Conservation (phyloP, 306 rosid species). For the Rosa chinensis region DNA sequence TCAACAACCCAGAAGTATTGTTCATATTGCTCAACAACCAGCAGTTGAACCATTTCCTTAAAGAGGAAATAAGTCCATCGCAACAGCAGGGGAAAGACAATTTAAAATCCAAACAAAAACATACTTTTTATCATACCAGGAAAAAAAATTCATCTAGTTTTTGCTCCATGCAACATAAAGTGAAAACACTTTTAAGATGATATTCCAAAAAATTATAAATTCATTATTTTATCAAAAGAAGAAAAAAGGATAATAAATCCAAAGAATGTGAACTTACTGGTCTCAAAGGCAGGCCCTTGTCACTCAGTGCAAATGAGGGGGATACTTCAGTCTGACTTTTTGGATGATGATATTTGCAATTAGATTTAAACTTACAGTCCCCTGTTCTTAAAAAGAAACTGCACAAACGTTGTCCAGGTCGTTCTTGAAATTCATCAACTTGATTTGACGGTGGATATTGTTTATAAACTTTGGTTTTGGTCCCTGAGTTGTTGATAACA, state of each 20-base stretch:
- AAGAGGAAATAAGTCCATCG: not conserved
- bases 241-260: not conserved
- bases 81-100: not conserved
- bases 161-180: not conserved
- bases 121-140: not conserved
- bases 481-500: constrained; percentile 50
- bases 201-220: not conserved
- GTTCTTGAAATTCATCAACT: constrained; percentile 71
- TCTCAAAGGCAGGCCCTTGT: constrained; percentile 93
- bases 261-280: constrained; percentile 59
- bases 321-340: constrained; percentile 49
- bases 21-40: too few species aligned
- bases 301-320: constrained; percentile 59
- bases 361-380: constrained; percentile 74
- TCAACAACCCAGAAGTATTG: too few species aligned
- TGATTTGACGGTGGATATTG: constrained; percentile 51
- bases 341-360: constrained; percentile 94
- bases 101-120: not conserved
- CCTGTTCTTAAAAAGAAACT: constrained; percentile 84
- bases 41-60: not conserved
- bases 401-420: constrained; percentile 96
- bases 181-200: not conserved
- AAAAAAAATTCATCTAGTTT: not conserved
- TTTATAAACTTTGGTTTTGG: constrained; percentile 50
- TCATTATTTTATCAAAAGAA: not conserved